Evolutionary conservation across 2,329 filamentous ascomycete genomes (phyloP), one percentile per base, ranked within the genome.

Genomic region (Xylaria sp.): DNA sequence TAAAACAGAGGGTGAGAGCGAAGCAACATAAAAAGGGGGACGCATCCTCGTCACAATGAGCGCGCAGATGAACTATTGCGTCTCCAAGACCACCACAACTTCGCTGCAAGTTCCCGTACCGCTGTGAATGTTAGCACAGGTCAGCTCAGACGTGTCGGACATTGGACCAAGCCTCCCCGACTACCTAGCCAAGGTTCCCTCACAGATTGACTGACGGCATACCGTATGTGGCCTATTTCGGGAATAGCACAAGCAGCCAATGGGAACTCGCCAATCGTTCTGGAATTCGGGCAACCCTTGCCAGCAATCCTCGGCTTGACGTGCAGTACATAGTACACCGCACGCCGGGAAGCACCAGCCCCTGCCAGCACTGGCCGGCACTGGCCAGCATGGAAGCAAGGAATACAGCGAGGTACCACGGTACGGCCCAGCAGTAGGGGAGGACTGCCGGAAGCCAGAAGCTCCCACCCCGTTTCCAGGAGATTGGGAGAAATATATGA

Each of bases 1-100:
- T 49, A 44, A 53, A 46, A 55, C 7, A 38, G 48, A 51, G 25
- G 17, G 46, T 53, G 41, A 43, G 27, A 56, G 33, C 31, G 23
- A 64, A 63, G 25, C 47, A 58, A 55, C 56, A 68, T 68, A 68
- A 68, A 67, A 63, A 54, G 64, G 54, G 48, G 56, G 51, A 41
- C 38, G 37, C 58, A 55, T 59, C 66, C 64, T 66, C 58, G 37
- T 25, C 15, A 19, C 25, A 15, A 55, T n/a, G 31, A 27, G 13
- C 23, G 29, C n/a, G n/a, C 17, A 19, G 10, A 48, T 13, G 29
- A 19, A 23, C 19, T 31, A 46, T 17, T 43, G 53, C 17, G 53
- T 31, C 46, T 47, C 49, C 38, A 23, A 57, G 23, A 44, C 41
- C 53, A 61, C 47, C 27, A 13, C 60, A 57, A 23, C 49, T 56